A percentile compares a stretch with the other conserved stretches of the same genome.
phyloP scores from a whole-genome alignment of 495 filamentous ascomycete genomes.

The Podospora bellae-mahoneyi region DNA sequence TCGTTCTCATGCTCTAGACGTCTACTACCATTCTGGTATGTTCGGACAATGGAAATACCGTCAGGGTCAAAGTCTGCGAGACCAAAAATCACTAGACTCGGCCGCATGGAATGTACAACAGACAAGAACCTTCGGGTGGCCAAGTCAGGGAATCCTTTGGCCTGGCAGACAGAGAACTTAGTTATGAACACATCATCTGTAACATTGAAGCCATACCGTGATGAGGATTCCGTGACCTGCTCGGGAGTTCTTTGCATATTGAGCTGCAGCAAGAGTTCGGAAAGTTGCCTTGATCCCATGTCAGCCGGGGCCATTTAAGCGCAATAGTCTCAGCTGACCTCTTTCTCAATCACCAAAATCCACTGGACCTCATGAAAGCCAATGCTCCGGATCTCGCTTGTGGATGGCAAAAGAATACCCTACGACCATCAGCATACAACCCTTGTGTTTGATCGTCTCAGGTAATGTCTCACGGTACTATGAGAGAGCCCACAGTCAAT shows the following conservation, averaged over 20 bases:
- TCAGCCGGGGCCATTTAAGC: constrained; percentile 16
- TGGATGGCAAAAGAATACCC: constrained; percentile 65
- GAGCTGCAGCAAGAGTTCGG: constrained; percentile 42
- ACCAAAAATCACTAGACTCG: constrained; percentile 54
- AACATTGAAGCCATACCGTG: constrained; percentile 24
- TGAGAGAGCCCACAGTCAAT: constrained; percentile 32
- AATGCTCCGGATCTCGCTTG: constrained; percentile 51
- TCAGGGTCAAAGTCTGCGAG: constrained; percentile 87
- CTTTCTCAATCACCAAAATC: constrained; percentile 90
- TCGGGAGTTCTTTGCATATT: constrained; percentile 20
- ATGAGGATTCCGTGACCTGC: constrained; percentile 33
- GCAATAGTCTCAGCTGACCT: constrained; percentile 49
- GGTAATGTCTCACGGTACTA: constrained; percentile 22
- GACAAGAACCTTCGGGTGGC: constrained; percentile 69
- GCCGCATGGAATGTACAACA: constrained; percentile 36
- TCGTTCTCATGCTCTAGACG: constrained; percentile 65
- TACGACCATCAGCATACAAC: constrained; percentile 31
- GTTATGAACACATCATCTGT: neutral
- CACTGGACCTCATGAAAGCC: constrained; percentile 56
- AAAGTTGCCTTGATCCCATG: constrained; percentile 65
- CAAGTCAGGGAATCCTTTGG: constrained; percentile 91
- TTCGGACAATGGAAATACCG: constrained; percentile 80
- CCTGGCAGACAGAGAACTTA: constrained; percentile 42
- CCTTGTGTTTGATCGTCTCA: neutral
- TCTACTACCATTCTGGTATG: constrained; percentile 80